Evolutionary conservation across 345 rosid genomes (phyloP).

Genomic region (Firmiana major): DNA sequence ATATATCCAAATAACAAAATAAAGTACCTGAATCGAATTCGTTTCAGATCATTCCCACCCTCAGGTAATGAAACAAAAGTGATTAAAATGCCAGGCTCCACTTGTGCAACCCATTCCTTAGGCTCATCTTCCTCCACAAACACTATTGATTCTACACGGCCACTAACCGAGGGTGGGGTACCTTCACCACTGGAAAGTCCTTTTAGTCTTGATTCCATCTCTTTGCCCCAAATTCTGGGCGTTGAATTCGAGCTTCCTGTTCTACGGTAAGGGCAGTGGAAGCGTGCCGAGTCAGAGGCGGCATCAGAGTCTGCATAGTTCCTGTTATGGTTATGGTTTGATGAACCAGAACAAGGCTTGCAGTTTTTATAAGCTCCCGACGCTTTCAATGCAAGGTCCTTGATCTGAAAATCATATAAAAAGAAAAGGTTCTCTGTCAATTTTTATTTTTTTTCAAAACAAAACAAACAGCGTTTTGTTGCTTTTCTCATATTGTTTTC

Average conservation of each 20-base stretch:
- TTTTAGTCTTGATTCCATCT: slow-evolving; percentile 73
- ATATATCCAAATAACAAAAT: slow-evolving; percentile 4
- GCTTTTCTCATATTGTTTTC: background rate
- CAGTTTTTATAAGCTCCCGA: slow-evolving; percentile 88
- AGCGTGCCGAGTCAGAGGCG: slow-evolving; percentile 61
- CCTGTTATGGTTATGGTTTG: slow-evolving; percentile 37
- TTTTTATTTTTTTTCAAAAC: background rate
- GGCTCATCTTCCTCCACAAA: slow-evolving; percentile 88
- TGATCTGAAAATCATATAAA: slow-evolving; percentile 45
- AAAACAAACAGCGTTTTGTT: slow-evolving; percentile 6
- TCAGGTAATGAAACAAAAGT: slow-evolving; percentile 79
- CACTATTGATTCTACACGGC: slow-evolving; percentile 72
- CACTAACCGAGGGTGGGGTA: slow-evolving; percentile 78
- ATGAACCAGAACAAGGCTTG: slow-evolving; percentile 78
- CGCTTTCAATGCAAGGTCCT: slow-evolving; percentile 91
- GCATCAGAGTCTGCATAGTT: slow-evolving; percentile 58
- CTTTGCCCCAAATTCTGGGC: slow-evolving; percentile 70
- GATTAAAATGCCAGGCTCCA: slow-evolving; percentile 97
- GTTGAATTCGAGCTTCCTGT: slow-evolving; percentile 66
- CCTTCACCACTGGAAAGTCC: slow-evolving; percentile 89
- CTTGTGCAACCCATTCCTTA: slow-evolving; percentile 99
- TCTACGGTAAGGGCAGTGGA: slow-evolving; percentile 66
- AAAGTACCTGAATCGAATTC: slow-evolving; percentile 89
- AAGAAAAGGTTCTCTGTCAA: slow-evolving; percentile 7
- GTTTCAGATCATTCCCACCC: slow-evolving; percentile 92